Evolutionary conservation across 306 rosid species (phyloP), one percentile per base, ranked within the genome.

Genomic region (Abrus pulchellus): DNA sequence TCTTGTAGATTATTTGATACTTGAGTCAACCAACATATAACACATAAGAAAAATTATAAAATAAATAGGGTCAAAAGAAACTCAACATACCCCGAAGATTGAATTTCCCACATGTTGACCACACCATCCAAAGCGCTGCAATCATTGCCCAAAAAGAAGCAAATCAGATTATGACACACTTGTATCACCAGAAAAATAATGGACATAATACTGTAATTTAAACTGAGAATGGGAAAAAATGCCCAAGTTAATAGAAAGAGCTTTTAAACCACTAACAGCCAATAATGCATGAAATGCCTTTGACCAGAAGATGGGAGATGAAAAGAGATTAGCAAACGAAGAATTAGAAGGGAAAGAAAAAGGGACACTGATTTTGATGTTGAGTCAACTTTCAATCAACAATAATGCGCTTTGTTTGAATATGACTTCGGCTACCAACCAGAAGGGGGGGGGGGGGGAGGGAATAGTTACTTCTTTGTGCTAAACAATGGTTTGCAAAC

Each of bases 111-210:
- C 80, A 94, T 82, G 83, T 87, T 87, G 87, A 94, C 86, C 36
- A 89, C 65, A 75, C 97, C 94, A 86, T 94, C 98, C 88, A 94
- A 85, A 34, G 97, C 91, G 80, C 97, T 94, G 93, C 75, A 87
- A 82, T 47, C 60, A 85, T 87, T 81, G 20, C 59, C 54, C 76
- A 78, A 84, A 75, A 61, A 65, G 27, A 28, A 72, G 30, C 68
- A 75, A 56, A 5, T 83, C 78, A 84, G 71, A 77, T 28, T 47
- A 53, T 43, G 44, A 20, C 55, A 32, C n/a, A 45, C 38, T 57
- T 52, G 56, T 34, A 55, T 66, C 14, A 36, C 49, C 63, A 63
- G 10, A 54, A 70, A 56, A 49, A 5, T 27, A 12, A 20, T 6
- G 11, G n/a, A 68, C 12, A 45, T 8, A 9, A 9, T 13, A 40